Conservation (phyloP, 768 basidiomycete genomes). For the Vishniacozyma victoriae region DNA sequence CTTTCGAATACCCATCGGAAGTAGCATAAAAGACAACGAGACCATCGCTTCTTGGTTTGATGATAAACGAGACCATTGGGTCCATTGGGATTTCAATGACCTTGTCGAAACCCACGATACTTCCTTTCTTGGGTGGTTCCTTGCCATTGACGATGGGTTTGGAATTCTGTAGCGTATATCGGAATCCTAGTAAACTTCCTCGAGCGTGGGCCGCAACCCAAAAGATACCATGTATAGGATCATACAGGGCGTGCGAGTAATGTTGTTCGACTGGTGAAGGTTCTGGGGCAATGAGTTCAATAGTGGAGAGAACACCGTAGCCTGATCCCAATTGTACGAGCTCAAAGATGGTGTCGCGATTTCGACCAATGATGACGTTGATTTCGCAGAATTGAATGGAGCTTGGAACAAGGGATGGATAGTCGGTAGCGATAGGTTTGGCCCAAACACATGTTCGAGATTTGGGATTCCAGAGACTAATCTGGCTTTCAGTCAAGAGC, state of each 20-base stretch:
- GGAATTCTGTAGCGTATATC: constrained; percentile 27
- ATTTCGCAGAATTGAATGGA: constrained; percentile 35
- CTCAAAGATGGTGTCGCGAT: constrained; percentile 29
- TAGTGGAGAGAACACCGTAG: constrained; percentile 24
- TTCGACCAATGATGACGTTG: constrained; percentile 28
- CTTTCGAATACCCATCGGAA: too few species aligned
- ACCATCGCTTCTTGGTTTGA: constrained; percentile 2
- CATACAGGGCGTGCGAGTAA: constrained; percentile 28
- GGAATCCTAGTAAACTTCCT: constrained; percentile 27
- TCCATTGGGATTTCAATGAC: constrained; percentile 27
- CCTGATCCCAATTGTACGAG: constrained; percentile 32
- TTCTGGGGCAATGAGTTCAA: constrained; percentile 16
- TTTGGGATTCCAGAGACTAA: constrained; percentile 28
- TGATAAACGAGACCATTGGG: constrained; percentile 13
- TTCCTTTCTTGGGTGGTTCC: constrained; percentile 6
- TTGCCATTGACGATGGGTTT: constrained; percentile 32
- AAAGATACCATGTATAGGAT: constrained; percentile 12
- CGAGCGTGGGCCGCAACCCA: constrained; percentile 25
- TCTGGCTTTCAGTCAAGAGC: constrained; percentile 13
- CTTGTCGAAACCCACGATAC: constrained; percentile 13
- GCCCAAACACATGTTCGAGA: constrained; percentile 27
- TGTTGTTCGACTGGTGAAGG: constrained; percentile 6
- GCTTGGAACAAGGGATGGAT: constrained; percentile 1
- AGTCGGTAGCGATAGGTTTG: constrained; percentile 15
- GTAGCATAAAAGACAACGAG: too few species aligned